Conservation (phyloP, 257 asterid species). For the Rauvolfia tetraphylla region DNA sequence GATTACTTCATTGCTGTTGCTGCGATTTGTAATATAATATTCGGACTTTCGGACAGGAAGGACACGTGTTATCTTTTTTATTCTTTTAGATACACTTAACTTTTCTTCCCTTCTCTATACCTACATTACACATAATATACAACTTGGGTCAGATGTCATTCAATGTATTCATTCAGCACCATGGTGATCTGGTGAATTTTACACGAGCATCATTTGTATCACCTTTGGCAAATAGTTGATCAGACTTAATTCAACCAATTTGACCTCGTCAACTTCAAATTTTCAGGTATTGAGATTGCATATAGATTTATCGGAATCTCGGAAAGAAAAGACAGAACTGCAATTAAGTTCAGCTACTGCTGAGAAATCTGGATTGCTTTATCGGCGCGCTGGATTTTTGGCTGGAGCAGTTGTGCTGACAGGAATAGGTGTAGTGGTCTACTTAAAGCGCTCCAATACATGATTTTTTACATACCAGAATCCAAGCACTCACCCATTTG, state of each 20-base stretch:
- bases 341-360: constrained; percentile 16
- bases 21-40: too few relatives aligned
- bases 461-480: constrained; percentile 19
- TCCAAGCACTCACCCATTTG: not conserved
- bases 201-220: not conserved
- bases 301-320: constrained; percentile 36
- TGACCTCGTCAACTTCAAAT: not conserved
- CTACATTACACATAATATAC: too few relatives aligned
- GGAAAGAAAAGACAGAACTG: constrained; percentile 21
- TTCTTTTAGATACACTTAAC: too few relatives aligned
- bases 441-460: constrained; percentile 51
- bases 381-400: constrained; percentile 38
- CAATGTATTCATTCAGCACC: not conserved
- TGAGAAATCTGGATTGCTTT: constrained; percentile 29
- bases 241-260: too few relatives aligned
- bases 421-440: constrained; percentile 57
- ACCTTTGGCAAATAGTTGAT: not conserved
- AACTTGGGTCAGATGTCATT: too few relatives aligned
- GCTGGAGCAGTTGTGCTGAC: constrained; percentile 65
- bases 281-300: constrained; percentile 75
- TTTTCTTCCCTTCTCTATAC: too few relatives aligned
- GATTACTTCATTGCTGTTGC: too few relatives aligned
- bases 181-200: not conserved
- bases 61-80: too few relatives aligned
- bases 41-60: too few relatives aligned